Base-by-base conservation (phyloP, 208 protist species). In the Leishmania turanica region DNA sequence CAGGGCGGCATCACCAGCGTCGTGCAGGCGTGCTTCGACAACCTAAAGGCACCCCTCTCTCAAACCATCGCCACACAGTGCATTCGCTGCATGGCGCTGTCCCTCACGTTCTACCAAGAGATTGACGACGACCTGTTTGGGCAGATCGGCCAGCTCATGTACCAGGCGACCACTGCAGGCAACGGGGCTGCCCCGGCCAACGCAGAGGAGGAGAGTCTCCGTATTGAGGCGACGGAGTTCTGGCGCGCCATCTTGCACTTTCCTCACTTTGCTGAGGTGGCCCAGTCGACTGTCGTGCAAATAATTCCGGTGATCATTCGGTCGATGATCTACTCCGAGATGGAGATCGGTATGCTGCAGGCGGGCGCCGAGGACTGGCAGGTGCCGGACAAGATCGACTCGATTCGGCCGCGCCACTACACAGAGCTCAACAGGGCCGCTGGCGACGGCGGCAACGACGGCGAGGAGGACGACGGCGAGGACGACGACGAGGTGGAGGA, bases 261-360 rank as follows among this genome's bases (percentile, higher is more conserved):
- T 56, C 92, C 92, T 34, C 90, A 85, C 56, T 94, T 98, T 76
- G 89, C 89, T 17, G 77, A 91, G 70, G 83, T 95, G 45, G 79
- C 90, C 4, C 86, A 91, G 78, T 64, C 87, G 0, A 85, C 81
- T 4, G 80, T 98, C 47, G 74, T 82, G 75, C 77, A 82, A 40
- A 71, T 98, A 24, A 90, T 98, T 21, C 93, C 94, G 13, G 74
- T 92, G 13, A 84, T 99, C n/a, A 92, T 99, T 54, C 82, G 82
- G 17, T 89, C 90, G 9, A 98, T 99, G 95, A 84, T 96, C 66
- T 98, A 98, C 88, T 95, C 92, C 27, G 94, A 97, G 24, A 92
- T 96, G 82, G 97, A 99, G 81, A 93, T 97, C 56, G 87, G 88
- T 56, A 93, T 93, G 89, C 89, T 98, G 40, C 87, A 92, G 76